Evolutionary conservation across 2,329 filamentous ascomycete species (phyloP).

Genomic region (Claviceps purpurea): DNA sequence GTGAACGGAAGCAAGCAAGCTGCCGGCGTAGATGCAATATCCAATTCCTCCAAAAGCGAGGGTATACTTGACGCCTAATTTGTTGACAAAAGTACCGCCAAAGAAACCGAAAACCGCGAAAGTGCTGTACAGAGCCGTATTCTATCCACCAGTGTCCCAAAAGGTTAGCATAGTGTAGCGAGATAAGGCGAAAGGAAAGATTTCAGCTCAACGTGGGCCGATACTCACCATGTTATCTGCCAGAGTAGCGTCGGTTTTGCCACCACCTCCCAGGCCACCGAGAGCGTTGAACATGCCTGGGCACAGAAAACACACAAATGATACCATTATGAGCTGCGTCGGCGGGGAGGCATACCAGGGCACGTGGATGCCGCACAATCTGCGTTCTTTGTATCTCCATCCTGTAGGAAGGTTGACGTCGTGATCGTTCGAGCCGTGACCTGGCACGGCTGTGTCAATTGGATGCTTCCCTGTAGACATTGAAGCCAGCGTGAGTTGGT

Average conservation of each 20-base stretch:
- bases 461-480: conserved; percentile 3
- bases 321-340: conserved; percentile 56
- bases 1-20: conserved; percentile 57
- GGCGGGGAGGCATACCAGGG: conserved; percentile 63
- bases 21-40: conserved; percentile 59
- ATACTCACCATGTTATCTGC: conserved; percentile 22
- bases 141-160: conserved; percentile 16
- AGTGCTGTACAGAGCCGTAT: conserved; percentile 56
- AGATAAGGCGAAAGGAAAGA: not conserved
- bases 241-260: conserved; percentile 29
- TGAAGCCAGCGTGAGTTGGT: not conserved
- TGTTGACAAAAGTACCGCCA: conserved; percentile 65
- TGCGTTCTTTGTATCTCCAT: conserved; percentile 46
- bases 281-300: conserved; percentile 63
- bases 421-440: not conserved
- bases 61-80: conserved; percentile 52
- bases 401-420: conserved; percentile 24
- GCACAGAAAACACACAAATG: conserved; percentile 43
- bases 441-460: not conserved
- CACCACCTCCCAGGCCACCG: conserved; percentile 49
- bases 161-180: not conserved
- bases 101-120: conserved; percentile 55
- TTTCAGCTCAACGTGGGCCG: not conserved
- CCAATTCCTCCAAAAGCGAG: conserved; percentile 61
- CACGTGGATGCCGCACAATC: conserved; percentile 34